Conservation (phyloP, 805 yeast genomes). For the Komagataella populi region DNA sequence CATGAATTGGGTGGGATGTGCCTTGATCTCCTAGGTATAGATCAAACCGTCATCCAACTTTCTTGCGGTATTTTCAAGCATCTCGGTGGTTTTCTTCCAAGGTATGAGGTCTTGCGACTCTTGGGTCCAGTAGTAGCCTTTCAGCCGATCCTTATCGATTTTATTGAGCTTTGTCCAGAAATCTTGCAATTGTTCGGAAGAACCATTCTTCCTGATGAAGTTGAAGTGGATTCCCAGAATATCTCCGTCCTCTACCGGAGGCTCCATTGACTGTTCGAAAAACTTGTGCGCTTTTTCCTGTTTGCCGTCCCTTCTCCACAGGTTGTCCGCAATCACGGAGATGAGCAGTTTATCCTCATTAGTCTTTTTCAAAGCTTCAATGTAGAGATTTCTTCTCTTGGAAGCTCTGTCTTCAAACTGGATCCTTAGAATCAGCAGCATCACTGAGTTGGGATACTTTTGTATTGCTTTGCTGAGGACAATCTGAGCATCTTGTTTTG, state of each 20-base stretch:
- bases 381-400: slow-evolving; percentile 40
- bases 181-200: slow-evolving; percentile 19
- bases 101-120: neutral
- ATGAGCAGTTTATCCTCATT: slow-evolving; percentile 39
- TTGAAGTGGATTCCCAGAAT: slow-evolving; percentile 55
- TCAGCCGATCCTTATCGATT: neutral
- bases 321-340: slow-evolving; percentile 48
- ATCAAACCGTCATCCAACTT: neutral
- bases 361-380: slow-evolving; percentile 61
- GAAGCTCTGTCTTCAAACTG: slow-evolving; percentile 30
- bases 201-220: slow-evolving; percentile 25
- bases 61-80: neutral
- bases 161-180: neutral
- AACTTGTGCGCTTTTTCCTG: slow-evolving; percentile 52
- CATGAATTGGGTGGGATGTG: neutral
- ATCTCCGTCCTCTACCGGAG: slow-evolving; percentile 56
- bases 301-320: slow-evolving; percentile 50
- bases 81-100: neutral
- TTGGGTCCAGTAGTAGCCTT: neutral
- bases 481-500: slow-evolving; percentile 35
- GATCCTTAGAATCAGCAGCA: slow-evolving; percentile 56
- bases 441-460: slow-evolving; percentile 41
- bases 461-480: slow-evolving; percentile 46
- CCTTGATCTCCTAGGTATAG: neutral
- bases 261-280: slow-evolving; percentile 55